Percentiles rank a stretch among this genome's conserved stretches.
Evolutionary conservation across 2,329 filamentous ascomycete species (phyloP).

Genomic region (Colletotrichum graminicola): DNA sequence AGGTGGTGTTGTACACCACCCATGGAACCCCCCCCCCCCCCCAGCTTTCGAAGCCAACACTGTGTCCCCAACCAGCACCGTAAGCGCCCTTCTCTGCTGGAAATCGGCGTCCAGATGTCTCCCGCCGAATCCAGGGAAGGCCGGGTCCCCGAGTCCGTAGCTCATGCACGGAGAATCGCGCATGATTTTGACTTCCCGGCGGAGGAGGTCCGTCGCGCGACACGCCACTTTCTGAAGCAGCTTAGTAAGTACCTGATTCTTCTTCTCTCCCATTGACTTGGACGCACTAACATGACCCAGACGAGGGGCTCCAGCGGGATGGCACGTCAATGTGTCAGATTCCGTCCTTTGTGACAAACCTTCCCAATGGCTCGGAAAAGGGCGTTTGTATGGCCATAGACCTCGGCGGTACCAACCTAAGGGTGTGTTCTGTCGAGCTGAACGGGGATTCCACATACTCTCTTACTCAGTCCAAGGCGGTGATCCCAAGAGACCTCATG

Average conservation of each 20-base stretch:
- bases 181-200: slow-evolving; percentile 25
- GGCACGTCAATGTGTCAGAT: slow-evolving; percentile 67
- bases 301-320: slow-evolving; percentile 57
- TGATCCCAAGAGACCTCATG: slow-evolving; percentile 45
- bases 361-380: slow-evolving; percentile 84
- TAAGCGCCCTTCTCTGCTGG: background rate
- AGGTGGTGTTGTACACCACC: slow-evolving; percentile 10
- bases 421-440: slow-evolving; percentile 50
- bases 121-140: background rate
- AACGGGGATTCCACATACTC: slow-evolving; percentile 76
- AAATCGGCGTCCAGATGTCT: slow-evolving; percentile 8
- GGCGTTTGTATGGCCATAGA: slow-evolving; percentile 54
- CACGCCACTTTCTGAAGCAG: slow-evolving; percentile 42
- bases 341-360: slow-evolving; percentile 80
- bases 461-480: slow-evolving; percentile 69
- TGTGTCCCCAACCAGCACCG: background rate
- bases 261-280: background rate
- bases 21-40: slow-evolving; percentile 7
- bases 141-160: slow-evolving; percentile 8
- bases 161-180: slow-evolving; percentile 13
- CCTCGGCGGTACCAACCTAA: slow-evolving; percentile 52
- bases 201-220: slow-evolving; percentile 33
- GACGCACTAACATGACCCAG: slow-evolving; percentile 48
- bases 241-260: slow-evolving; percentile 38
- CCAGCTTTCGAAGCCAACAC: slow-evolving; percentile 18